These are phyloP conservation scores for Alloteropsis semialata DNA, from an alignment of 176 grass and related monocot genomes.

Conservation along the genomic window DNA sequence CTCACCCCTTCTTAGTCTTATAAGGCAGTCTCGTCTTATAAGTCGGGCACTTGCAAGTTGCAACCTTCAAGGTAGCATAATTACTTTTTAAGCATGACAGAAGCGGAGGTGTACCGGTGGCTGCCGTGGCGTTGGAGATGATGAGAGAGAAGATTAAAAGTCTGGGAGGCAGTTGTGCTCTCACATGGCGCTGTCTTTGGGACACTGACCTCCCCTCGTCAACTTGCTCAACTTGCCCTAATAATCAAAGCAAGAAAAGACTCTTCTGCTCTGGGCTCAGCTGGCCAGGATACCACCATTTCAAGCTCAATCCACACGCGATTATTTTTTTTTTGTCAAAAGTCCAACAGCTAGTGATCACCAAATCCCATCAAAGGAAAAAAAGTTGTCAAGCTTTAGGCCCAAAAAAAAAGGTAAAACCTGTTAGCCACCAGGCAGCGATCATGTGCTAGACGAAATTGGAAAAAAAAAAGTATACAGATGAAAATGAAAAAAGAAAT, in stretches of 20 bases:
- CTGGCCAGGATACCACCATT: constrained; percentile 8
- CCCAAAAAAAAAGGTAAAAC: background rate
- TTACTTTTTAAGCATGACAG: background rate
- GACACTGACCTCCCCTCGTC: constrained; percentile 24
- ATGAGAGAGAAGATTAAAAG: constrained; percentile 18
- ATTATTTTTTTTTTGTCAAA: background rate
- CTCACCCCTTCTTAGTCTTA: background rate
- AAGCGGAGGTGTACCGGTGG: background rate
- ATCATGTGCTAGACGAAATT: background rate
- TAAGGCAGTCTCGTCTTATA: no score
- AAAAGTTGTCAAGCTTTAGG: background rate
- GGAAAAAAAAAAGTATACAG: background rate
- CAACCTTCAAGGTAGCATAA: background rate
- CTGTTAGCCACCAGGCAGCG: background rate
- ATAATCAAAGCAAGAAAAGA: constrained; percentile 40
- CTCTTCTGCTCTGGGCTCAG: background rate
- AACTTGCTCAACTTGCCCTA: constrained; percentile 50
- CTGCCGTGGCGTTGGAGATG: background rate
- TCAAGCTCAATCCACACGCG: background rate
- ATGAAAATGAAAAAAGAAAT: no score
- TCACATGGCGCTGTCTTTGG: constrained; percentile 44
- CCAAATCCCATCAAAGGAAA: background rate
- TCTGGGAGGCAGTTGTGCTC: background rate
- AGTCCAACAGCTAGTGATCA: background rate
- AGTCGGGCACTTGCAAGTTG: no score